Base-by-base conservation (phyloP, 179 eudicot species). In the Vitellaria paradoxa region DNA sequence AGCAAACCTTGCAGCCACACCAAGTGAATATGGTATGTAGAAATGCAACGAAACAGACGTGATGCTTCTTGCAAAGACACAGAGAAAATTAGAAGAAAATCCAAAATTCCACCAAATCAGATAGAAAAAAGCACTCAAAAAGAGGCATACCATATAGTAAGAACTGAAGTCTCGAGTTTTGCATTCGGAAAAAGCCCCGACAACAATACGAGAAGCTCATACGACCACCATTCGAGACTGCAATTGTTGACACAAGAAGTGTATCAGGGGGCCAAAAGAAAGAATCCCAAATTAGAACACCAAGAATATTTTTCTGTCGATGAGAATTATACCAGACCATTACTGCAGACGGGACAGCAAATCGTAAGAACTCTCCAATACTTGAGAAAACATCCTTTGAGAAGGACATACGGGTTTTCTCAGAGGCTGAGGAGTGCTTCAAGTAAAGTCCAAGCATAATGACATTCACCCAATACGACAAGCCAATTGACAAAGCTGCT, bases 221-320 rank as follows among this genome's bases (percentile, higher is more conserved):
- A 86, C 23, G 92, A 85, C 90, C 92, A 87, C 90, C 90, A 87
- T 74, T 87, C 90, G 42, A 89, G 78, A 68, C 90, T 87, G 70
- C 76, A 82, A 24, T 14, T 8, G 17, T 42, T 21, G 65, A 75
- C 17, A 20, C 4, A 12, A 21, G 2, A 8, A 4, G 42, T 17
- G 6, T 1, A 55, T 3, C 23, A 30, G 4, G 13, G 9, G 68
- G 37, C 42, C n/a, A 14, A 65, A 65, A 30, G 45, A 26, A 37
- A 14, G 30, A 65, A 30, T 3, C 14, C 37, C 37, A 30, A 30
- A 30, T 17, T 20, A 61, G 63, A 63, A 63, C 5, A 63, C 40
- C 12, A 24, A 10, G n/a, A 24, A 63, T 9, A 57, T 9, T 69
- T 20, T 69, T 20, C 18, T 47, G 37, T 20, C 21, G n/a, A 14